A percentile compares a stretch with the other conserved stretches of the same genome.
These are phyloP conservation scores for Puya raimondii DNA, from an alignment of 176 grass and related monocot genomes.

Conservation along the genomic window DNA sequence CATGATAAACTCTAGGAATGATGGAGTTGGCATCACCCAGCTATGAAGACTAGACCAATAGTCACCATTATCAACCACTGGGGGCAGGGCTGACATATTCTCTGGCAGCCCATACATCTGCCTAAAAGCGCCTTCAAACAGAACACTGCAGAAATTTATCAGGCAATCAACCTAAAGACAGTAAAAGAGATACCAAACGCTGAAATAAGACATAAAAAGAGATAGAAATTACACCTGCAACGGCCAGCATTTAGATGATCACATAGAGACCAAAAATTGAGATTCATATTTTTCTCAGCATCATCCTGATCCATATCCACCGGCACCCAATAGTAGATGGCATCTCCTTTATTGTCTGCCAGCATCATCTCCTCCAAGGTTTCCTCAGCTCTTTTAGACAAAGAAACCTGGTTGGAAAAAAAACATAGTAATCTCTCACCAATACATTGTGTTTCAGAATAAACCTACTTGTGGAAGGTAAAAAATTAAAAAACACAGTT, in stretches of 20 bases:
- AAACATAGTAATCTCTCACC: neutral
- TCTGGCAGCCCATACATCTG: conserved; percentile 73
- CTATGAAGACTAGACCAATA: conserved; percentile 92
- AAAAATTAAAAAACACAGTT: neutral
- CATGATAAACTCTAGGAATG: conserved; percentile 91
- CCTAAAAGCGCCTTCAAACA: conserved; percentile 78
- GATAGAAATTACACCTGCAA: conserved; percentile 60
- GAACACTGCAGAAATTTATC: conserved; percentile 32
- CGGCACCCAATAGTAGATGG: conserved; percentile 69
- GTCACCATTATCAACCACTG: conserved; percentile 63
- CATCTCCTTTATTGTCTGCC: conserved; percentile 58
- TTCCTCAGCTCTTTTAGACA: conserved; percentile 72
- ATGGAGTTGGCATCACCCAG: conserved; percentile 97
- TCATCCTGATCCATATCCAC: conserved; percentile 37
- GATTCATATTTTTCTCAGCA: neutral
- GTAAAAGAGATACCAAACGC: conserved; percentile 1
- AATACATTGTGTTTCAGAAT: neutral
- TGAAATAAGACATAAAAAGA: conserved; percentile 8
- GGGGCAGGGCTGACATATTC: conserved; percentile 49
- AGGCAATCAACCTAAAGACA: neutral
- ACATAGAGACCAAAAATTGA: conserved; percentile 77
- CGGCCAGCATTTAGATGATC: conserved; percentile 69
- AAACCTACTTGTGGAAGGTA: neutral
- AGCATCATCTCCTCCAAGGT: conserved; percentile 49
- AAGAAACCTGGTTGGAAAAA: conserved; percentile 49